phyloP scores from a whole-genome alignment of 768 basidiomycete genomes.

The Suillus bovinus region DNA sequence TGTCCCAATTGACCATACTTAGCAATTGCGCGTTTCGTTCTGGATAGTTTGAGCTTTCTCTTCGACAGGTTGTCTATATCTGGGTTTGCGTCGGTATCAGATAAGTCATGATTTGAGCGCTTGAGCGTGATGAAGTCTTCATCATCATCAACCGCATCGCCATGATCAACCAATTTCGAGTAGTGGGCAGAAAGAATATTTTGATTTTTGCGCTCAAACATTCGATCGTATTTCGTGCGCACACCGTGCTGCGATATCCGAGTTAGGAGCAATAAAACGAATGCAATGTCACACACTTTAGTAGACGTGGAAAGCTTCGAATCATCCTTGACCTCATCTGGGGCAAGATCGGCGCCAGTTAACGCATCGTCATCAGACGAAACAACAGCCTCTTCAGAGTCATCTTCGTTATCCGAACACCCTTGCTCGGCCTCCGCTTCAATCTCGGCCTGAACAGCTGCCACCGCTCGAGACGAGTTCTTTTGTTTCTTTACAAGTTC shows the following conservation, averaged over 20 bases:
- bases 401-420: conserved; percentile 20
- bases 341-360: conserved; percentile 4
- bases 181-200: conserved; percentile 90
- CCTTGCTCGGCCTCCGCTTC: conserved; percentile 18
- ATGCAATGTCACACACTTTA: conserved; percentile 39
- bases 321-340: conserved; percentile 10
- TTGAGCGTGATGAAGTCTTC: conserved; percentile 96
- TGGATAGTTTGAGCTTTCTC: conserved; percentile 76
- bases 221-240: conserved; percentile 94
- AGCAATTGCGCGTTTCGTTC: conserved; percentile 70
- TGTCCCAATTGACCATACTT: conserved; percentile 58
- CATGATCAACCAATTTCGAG: conserved; percentile 79
- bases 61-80: conserved; percentile 69
- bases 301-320: conserved; percentile 24
- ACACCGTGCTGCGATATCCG: conserved; percentile 40
- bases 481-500: conserved; percentile 76
- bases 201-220: conserved; percentile 97
- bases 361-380: conserved; percentile 27
- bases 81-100: conserved; percentile 32
- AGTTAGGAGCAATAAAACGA: neutral
- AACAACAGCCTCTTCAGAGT: conserved; percentile 25
- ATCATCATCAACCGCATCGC: conserved; percentile 42
- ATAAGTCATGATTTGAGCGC: conserved; percentile 82
- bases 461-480: conserved; percentile 58
- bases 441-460: conserved; percentile 35